Base-by-base conservation (phyloP, 2,329 filamentous ascomycete species). In the Ophiostoma perfectum region DNA sequence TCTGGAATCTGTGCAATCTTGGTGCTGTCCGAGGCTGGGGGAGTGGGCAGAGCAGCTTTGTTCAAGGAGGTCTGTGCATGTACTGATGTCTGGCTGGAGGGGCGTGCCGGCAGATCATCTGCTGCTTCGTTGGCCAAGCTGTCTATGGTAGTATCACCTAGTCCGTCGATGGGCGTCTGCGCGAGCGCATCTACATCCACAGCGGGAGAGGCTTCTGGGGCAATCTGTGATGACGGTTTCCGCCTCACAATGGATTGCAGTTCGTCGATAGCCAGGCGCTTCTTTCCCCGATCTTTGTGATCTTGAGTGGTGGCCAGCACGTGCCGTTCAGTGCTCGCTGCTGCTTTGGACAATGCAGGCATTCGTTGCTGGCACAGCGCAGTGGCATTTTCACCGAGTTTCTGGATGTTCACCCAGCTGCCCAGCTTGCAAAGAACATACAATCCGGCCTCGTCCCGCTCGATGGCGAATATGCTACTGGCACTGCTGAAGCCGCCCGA, bases 351-450 rank as follows among this genome's bases (percentile, higher is more conserved):
- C 14, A 63, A 52, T 5, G 67, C 16, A 18, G 72, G 72, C 65
- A 77, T 70, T 8, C 77, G 74, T 63, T 77, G 74, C 65, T 60
- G 73, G 70, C 78, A 81, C 14, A 79, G 79, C 2, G 80, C 81
- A 0, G 83, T 85, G 52, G 86, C 84, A 52, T 80, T 76, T 11
- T 77, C 75, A 38, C 78, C 78, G 41, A 93, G 78, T 6, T 81
- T 78, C 47, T 83, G 81, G 66, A 89, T 75, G 70, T 88, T 84
- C 36, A 90, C 82, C 88, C 89, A 91, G 27, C 80, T 77, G 1
- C 86, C 88, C 60, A 95, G 79, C 73, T 85, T 88, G 76, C 88
- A 93, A 39, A 92, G 75, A 11, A 86, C 84, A 75, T 91, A 93
- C 3, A 89, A 79, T 0, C 83, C 83, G 64, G 79, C 77, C 16